Evolutionary conservation across 495 filamentous ascomycete species (phyloP).

Genomic region (Lasiosphaeria ovina): DNA sequence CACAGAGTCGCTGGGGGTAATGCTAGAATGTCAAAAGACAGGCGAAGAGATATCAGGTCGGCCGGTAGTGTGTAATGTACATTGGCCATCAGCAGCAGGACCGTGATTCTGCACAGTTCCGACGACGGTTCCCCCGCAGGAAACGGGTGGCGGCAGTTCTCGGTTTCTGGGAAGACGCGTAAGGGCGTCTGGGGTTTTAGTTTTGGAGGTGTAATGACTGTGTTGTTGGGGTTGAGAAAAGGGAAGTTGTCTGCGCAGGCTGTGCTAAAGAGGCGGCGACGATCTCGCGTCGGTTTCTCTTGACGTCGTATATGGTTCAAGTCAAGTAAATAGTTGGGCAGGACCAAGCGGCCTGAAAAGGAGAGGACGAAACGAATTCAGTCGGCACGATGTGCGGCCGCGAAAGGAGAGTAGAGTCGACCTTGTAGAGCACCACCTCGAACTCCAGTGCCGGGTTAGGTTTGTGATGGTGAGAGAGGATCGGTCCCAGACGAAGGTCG

Average conservation of each 20-base stretch:
- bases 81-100: slow-evolving; percentile 7
- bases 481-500: slow-evolving; percentile 7
- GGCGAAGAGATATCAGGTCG: not conserved
- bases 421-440: slow-evolving; percentile 10
- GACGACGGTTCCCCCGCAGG: slow-evolving; percentile 16
- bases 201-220: not conserved
- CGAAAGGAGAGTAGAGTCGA: not conserved
- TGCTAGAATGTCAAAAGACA: not conserved
- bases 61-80: not conserved
- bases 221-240: not conserved
- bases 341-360: slow-evolving; percentile 10
- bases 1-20: not conserved
- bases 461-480: slow-evolving; percentile 8
- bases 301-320: not conserved
- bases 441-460: slow-evolving; percentile 4
- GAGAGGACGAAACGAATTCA: slow-evolving; percentile 23
- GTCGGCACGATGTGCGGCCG: too few relatives aligned
- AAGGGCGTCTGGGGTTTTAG: too few relatives aligned
- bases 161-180: too few relatives aligned
- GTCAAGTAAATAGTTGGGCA: not conserved
- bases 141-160: slow-evolving; percentile 13
- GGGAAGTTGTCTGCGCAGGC: not conserved
- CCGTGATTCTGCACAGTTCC: slow-evolving; percentile 27
- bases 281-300: slow-evolving; percentile 16
- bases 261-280: slow-evolving; percentile 7